Percentiles rank a stretch among this genome's conserved stretches.
Evolutionary conservation across 2,329 filamentous ascomycete genomes (phyloP).

Genomic region (Penicillium sp.): DNA sequence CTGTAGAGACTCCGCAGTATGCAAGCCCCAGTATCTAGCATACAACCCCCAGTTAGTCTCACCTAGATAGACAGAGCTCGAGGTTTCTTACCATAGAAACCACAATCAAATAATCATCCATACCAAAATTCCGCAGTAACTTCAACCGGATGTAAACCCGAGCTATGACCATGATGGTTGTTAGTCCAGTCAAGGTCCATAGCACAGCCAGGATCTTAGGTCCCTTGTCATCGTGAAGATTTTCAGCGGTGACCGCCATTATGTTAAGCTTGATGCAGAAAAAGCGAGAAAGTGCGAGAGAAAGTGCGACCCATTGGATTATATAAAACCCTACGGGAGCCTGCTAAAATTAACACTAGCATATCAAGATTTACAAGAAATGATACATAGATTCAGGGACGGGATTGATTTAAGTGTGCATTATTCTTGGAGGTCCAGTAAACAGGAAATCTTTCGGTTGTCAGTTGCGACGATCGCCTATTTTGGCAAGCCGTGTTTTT

Average conservation of each 20-base stretch:
- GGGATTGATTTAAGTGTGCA: not conserved
- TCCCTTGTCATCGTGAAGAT: constrained; percentile 33
- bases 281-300: not conserved
- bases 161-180: constrained; percentile 31
- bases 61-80: not conserved
- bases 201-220: constrained; percentile 34
- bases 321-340: not conserved
- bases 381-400: not conserved
- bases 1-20: constrained; percentile 36
- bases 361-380: not conserved
- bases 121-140: constrained; percentile 34
- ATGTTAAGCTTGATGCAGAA: not conserved
- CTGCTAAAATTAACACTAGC: not conserved
- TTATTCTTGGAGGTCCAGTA: not conserved
- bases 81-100: constrained; percentile 29
- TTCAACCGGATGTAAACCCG: constrained; percentile 35
- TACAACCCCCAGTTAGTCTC: not conserved
- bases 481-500: not conserved
- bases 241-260: constrained; percentile 10
- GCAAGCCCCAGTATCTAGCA: constrained; percentile 34
- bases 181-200: constrained; percentile 33
- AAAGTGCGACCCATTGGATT: not conserved
- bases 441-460: not conserved
- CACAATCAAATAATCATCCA: constrained; percentile 41
- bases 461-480: not conserved